Evolutionary conservation across 73 alveolate species (phyloP).

Genomic region (Blepharisma stoltei): DNA sequence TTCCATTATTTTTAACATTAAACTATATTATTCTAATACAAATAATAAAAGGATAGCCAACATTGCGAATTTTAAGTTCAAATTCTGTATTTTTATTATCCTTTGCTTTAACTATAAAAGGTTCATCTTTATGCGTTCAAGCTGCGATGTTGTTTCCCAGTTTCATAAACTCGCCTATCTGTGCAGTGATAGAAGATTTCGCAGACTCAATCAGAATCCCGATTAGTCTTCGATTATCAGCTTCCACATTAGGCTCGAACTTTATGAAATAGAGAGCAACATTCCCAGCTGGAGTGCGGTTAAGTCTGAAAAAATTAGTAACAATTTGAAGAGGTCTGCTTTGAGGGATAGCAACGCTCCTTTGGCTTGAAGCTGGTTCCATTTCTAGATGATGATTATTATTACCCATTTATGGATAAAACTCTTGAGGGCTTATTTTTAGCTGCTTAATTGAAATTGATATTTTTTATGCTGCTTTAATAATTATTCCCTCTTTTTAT

Average conservation of each 20-base stretch:
- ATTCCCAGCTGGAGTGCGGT: not conserved
- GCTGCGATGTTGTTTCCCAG: not conserved
- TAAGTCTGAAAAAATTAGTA: not conserved
- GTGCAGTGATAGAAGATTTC: not conserved
- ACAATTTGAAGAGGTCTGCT: no score
- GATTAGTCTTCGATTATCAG: not conserved
- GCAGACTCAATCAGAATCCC: not conserved
- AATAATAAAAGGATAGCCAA: no score
- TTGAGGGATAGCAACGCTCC: no score
- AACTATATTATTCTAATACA: no score
- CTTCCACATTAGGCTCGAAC: not conserved
- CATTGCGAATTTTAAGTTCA: not conserved
- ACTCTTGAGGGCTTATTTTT: no score
- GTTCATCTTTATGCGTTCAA: not conserved
- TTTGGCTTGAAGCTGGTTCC: no score
- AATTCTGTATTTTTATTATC: not conserved
- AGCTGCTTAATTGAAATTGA: no score
- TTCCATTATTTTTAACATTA: no score
- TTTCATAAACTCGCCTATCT: not conserved
- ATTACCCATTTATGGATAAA: no score
- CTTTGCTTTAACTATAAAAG: not conserved
- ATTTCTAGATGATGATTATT: no score
- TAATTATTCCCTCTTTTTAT: no score
- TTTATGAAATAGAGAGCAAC: not conserved
- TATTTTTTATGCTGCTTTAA: no score